Conservation (phyloP, 306 rosid genomes). For the Prunus dulcis region DNA sequence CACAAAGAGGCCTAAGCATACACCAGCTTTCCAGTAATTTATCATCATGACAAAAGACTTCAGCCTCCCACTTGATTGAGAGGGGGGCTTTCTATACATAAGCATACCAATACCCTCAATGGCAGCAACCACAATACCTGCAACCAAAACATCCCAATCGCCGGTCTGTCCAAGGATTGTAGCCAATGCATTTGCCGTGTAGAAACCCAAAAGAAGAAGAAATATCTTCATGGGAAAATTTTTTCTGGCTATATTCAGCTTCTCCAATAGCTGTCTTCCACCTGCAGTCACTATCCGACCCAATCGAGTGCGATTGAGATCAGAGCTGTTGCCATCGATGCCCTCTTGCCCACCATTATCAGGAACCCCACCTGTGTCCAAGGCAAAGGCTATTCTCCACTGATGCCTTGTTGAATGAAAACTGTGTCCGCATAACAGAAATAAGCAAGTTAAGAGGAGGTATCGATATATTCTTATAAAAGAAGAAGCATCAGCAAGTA, state of each 20-base stretch:
- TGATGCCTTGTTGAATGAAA: conserved; percentile 44
- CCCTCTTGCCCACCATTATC: conserved; percentile 60
- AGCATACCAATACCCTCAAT: conserved; percentile 95
- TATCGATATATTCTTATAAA: conserved; percentile 1
- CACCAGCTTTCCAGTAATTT: conserved; percentile 98
- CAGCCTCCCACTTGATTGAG: conserved; percentile 54
- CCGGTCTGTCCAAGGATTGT: conserved; percentile 98
- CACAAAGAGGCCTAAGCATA: conserved; percentile 92
- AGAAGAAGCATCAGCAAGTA: background rate
- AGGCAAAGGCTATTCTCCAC: conserved; percentile 67
- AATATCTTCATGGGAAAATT: conserved; percentile 85
- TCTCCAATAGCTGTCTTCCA: conserved; percentile 75
- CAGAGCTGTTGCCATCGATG: conserved; percentile 45
- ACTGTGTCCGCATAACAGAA: conserved; percentile 44
- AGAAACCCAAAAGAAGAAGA: conserved; percentile 93
- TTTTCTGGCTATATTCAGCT: conserved; percentile 79
- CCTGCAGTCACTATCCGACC: conserved; percentile 84
- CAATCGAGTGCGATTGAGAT: conserved; percentile 79
- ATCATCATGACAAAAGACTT: conserved; percentile 69
- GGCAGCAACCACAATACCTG: conserved; percentile 92
- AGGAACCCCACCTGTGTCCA: conserved; percentile 78
- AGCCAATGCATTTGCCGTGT: conserved; percentile 93
- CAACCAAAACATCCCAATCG: conserved; percentile 97
- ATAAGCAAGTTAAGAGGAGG: conserved; percentile 22
- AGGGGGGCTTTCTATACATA: conserved; percentile 65